Evolutionary conservation across 306 rosid species (phyloP).

Genomic region (Dalbergia oliveri): DNA sequence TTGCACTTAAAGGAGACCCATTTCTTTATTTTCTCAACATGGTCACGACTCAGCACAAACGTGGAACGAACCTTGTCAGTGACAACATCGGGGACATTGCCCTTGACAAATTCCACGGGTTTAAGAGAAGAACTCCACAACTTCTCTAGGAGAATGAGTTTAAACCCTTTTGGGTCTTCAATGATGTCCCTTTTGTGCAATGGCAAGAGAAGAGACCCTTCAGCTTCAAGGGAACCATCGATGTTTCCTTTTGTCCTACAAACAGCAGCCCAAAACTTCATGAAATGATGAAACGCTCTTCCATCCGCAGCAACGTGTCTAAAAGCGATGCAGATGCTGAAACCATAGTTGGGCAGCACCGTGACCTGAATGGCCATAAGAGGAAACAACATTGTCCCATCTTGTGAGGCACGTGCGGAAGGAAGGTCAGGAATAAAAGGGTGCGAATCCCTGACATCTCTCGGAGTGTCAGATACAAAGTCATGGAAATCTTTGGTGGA

Average conservation of each 20-base stretch:
- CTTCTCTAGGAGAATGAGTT: neutral
- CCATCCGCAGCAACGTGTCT: no score
- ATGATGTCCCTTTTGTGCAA: slow-evolving; percentile 5
- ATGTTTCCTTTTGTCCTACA: neutral
- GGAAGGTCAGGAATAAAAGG: neutral
- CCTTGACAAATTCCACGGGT: neutral
- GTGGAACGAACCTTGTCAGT: slow-evolving; percentile 21
- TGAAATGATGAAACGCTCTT: no score
- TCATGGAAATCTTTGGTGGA: neutral
- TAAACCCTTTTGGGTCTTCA: neutral
- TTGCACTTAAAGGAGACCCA: neutral
- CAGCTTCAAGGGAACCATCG: neutral
- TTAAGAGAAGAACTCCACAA: neutral
- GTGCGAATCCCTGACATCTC: neutral
- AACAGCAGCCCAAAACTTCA: no score
- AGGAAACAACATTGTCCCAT: neutral
- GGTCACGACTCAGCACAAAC: neutral
- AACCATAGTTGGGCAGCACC: no score
- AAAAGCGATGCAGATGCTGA: neutral
- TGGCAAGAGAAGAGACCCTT: neutral
- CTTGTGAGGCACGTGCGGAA: neutral
- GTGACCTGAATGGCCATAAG: neutral
- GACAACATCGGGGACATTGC: neutral
- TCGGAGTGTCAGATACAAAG: neutral
- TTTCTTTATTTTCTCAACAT: slow-evolving; percentile 3